Base-by-base conservation (phyloP, 192 early-diverging fungal genomes). In the Fimicolochytrium jonesii region DNA sequence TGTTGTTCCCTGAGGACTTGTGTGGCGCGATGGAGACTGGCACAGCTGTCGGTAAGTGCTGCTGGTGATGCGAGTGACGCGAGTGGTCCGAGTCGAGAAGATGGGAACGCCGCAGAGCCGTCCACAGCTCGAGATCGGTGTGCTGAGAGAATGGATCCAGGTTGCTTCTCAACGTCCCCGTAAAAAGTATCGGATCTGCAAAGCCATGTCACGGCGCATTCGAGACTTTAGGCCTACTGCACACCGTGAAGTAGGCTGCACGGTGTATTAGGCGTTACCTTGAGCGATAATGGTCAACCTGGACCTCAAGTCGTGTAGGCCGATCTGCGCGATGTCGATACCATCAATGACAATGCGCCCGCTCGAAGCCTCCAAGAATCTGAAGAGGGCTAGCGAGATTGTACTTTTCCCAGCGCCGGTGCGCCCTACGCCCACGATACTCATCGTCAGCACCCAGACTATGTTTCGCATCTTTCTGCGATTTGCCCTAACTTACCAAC, bases 251-350 rank as follows among this genome's bases (percentile, higher is more conserved):
- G n/a, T n/a, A n/a, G n/a, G n/a, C n/a, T n/a, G n/a, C n/a, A n/a
- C n/a, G n/a, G n/a, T n/a, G n/a, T n/a, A n/a, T n/a, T n/a, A n/a
- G n/a, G n/a, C n/a, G n/a, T n/a, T n/a, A n/a, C n/a, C 87, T 64
- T 97, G 94, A 6, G 94, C 92, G 47, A 97, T 94, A 34, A 95
- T 83, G 4, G 86, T 75, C 43, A 97, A 68, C 13, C 80, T 73
- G 59, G 70, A 77, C 25, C 90, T 64, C 18, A 94, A 72, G 31
- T 84, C 75, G 0, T 61, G 53, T 0, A 92, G 74, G 3, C 83
- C 77, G 6, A 93, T 64, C 5, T 63, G 51, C 13, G 15, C 6
- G 15, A 67, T 56, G n/a, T 57, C 65, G 4, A 81, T 20, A 13
- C 79, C 74, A 59, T 92, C 92, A 32, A 94, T 86, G 30, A 56